These are phyloP conservation scores for Leersia perrieri DNA, from an alignment of 176 grass and related monocot genomes.

Conservation along the genomic window DNA sequence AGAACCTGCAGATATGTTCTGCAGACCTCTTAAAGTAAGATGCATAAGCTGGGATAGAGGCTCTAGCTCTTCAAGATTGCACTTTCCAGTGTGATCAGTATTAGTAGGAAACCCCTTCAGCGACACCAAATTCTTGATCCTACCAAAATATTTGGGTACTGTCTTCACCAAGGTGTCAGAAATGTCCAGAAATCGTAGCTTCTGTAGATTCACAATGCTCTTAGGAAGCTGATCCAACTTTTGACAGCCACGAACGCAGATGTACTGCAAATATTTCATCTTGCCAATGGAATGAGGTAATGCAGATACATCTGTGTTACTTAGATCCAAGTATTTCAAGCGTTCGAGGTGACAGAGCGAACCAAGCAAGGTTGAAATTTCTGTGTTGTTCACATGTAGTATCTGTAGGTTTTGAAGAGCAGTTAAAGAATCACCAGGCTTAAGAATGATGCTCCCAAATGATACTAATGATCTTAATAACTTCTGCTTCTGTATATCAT, in stretches of 20 bases:
- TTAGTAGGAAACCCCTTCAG: background rate
- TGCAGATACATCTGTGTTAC: background rate
- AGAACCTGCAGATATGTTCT: background rate
- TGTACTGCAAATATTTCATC: constrained; percentile 32
- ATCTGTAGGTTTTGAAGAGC: background rate
- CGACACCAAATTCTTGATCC: background rate
- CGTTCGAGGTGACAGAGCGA: constrained; percentile 28
- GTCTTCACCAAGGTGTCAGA: background rate
- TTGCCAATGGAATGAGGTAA: background rate
- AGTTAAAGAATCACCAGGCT: background rate
- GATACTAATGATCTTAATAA: too few species aligned
- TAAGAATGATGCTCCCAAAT: background rate
- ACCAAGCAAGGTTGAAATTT: background rate
- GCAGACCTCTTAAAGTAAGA: background rate
- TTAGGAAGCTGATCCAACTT: background rate
- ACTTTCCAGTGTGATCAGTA: too few species aligned
- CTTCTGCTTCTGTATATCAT: too few species aligned
- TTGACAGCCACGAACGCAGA: background rate
- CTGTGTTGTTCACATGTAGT: background rate
- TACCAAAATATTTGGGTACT: background rate
- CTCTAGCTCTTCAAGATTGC: too few species aligned
- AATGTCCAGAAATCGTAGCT: constrained; percentile 1
- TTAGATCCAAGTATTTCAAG: constrained; percentile 30
- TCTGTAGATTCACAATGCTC: background rate
- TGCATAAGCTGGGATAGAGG: too few species aligned